Evolutionary conservation across 495 filamentous ascomycete species (phyloP).

Genomic region (Tetracladium setigerum): DNA sequence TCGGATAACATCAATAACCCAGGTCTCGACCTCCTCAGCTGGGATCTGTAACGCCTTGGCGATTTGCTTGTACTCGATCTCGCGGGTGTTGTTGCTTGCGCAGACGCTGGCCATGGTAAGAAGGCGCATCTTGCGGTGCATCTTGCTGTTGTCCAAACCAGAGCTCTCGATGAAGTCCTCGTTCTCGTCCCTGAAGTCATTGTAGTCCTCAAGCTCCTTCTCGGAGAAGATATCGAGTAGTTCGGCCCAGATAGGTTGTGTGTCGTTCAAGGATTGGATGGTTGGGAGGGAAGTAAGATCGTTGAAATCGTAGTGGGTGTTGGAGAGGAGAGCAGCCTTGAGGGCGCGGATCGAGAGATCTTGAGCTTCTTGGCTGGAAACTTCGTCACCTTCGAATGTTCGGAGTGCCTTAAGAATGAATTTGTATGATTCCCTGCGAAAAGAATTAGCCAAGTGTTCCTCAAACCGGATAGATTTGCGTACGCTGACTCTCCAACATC

Average conservation of each 20-base stretch:
- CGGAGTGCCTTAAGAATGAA: constrained; percentile 78
- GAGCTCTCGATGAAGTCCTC: constrained; percentile 71
- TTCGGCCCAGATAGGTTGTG: constrained; percentile 76
- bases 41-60: constrained; percentile 75
- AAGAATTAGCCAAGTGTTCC: constrained; percentile 4
- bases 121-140: constrained; percentile 87
- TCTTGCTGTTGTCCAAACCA: constrained; percentile 50
- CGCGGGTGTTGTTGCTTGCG: constrained; percentile 69
- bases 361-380: constrained; percentile 62
- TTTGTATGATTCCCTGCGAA: constrained; percentile 57
- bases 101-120: constrained; percentile 87
- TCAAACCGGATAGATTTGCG: constrained; percentile 20
- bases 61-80: constrained; percentile 79
- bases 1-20: constrained; percentile 97
- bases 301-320: constrained; percentile 84
- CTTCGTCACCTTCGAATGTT: constrained; percentile 57
- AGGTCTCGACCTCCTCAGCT: constrained; percentile 81
- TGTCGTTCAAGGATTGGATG: constrained; percentile 76
- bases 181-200: constrained; percentile 82
- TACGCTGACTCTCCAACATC: constrained; percentile 69
- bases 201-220: constrained; percentile 88
- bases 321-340: constrained; percentile 68
- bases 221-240: constrained; percentile 92
- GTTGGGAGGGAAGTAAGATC: constrained; percentile 81
- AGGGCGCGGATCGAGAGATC: constrained; percentile 77